Evolutionary conservation across 2,329 filamentous ascomycete species (phyloP).

Genomic region (Stagonosporopsis rhizophila): DNA sequence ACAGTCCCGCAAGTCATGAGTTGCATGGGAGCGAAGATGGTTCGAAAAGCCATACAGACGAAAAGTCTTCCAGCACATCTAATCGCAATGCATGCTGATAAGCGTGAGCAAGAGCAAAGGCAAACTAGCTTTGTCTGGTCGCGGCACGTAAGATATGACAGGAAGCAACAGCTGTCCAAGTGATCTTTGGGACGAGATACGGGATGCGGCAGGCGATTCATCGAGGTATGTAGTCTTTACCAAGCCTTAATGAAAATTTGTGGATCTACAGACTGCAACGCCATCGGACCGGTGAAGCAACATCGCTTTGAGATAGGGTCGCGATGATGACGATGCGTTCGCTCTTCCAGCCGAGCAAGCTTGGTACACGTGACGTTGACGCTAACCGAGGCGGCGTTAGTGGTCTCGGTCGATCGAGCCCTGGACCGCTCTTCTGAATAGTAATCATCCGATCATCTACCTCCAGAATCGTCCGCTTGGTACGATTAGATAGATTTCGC

Average conservation of each 20-base stretch:
- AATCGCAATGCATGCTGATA: background rate
- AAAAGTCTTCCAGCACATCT: background rate
- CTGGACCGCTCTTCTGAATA: slow-evolving; percentile 6
- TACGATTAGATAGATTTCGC: background rate
- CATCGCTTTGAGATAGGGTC: background rate
- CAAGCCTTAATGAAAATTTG: background rate
- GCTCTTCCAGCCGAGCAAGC: background rate
- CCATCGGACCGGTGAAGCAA: too few relatives aligned
- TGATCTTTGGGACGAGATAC: background rate
- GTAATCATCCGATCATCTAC: slow-evolving; percentile 14
- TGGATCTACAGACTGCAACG: too few relatives aligned
- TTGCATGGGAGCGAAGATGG: background rate
- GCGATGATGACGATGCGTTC: background rate
- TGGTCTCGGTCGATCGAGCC: background rate
- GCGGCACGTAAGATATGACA: background rate
- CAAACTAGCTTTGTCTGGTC: background rate
- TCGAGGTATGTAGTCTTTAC: too few relatives aligned
- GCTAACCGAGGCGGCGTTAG: slow-evolving; percentile 10
- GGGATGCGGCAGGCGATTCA: too few relatives aligned
- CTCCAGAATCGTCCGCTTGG: background rate
- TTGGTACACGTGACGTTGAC: slow-evolving; percentile 1
- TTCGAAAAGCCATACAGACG: background rate
- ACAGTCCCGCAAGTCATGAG: background rate
- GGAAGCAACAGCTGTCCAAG: background rate
- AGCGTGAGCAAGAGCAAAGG: background rate